phyloP scores from a whole-genome alignment of 2,329 filamentous ascomycete genomes.

The Verticillium nonalfalfae region DNA sequence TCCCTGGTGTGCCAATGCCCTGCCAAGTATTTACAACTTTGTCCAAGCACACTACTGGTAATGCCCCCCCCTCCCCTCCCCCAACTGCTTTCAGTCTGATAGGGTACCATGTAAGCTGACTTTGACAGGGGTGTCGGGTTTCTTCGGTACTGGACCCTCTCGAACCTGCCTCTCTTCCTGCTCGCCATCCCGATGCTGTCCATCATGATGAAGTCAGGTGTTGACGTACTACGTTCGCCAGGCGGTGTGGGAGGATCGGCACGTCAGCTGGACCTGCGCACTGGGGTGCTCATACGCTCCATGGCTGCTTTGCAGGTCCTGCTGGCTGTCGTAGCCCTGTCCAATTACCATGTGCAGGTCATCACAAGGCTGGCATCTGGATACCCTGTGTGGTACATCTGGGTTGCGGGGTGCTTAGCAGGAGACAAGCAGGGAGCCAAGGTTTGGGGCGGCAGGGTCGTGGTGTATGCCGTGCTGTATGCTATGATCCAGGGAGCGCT shows the following conservation, averaged over 20 bases:
- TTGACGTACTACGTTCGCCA: constrained; percentile 24
- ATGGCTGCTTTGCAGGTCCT: constrained; percentile 69
- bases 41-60: constrained; percentile 91
- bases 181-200: constrained; percentile 73
- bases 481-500: constrained; percentile 74
- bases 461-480: constrained; percentile 74
- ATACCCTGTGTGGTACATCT: constrained; percentile 86
- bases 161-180: constrained; percentile 82
- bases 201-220: constrained; percentile 58
- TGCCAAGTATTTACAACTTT: constrained; percentile 87
- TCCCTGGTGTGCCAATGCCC: constrained; percentile 66
- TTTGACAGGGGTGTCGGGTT: constrained; percentile 73
- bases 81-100: not conserved
- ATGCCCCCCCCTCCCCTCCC: no score
- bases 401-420: constrained; percentile 51
- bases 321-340: constrained; percentile 65
- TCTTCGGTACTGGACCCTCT: constrained; percentile 81
- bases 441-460: constrained; percentile 30
- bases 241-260: constrained; percentile 6
- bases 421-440: constrained; percentile 21
- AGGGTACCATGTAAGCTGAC: not conserved
- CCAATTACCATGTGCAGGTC: constrained; percentile 88
- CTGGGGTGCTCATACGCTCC: constrained; percentile 33
- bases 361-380: constrained; percentile 83
- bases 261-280: constrained; percentile 12